Percentiles rank a stretch among this genome's conserved stretches.
Conservation (phyloP, 768 basidiomycete species). For the Leccinum incarnatum region DNA sequence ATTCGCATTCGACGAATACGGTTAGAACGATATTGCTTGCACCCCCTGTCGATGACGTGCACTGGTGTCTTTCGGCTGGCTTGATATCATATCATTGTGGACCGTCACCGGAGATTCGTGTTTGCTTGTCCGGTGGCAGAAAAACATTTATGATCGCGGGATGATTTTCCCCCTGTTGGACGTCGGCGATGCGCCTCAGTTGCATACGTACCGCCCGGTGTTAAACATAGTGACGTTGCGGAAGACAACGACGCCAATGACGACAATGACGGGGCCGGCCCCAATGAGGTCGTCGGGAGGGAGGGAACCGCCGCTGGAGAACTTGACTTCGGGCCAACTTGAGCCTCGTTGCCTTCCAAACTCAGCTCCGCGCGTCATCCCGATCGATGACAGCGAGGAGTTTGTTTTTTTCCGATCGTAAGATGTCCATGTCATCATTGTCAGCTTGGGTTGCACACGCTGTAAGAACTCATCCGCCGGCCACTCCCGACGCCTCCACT, state of each 20-base stretch:
- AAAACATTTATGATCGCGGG: neutral
- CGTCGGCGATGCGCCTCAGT: conserved; percentile 2
- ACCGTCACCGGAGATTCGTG: conserved; percentile 3
- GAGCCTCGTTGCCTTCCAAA: conserved; percentile 9
- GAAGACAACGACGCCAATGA: neutral
- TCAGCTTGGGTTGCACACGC: neutral
- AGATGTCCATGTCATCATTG: conserved; percentile 20
- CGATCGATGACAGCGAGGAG: conserved; percentile 17
- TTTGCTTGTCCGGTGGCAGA: neutral
- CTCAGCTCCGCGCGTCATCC: conserved; percentile 15
- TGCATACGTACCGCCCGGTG: neutral
- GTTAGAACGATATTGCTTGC: conserved; percentile 2
- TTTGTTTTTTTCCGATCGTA: conserved; percentile 15
- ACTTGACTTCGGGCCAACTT: neutral
- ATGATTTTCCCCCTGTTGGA: neutral
- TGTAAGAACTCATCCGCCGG: conserved; percentile 3
- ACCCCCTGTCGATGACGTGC: conserved; percentile 11
- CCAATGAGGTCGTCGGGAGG: neutral
- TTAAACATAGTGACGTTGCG: neutral
- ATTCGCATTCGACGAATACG: conserved; percentile 3
- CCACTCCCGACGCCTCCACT: neutral
- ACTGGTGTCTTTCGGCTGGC: neutral
- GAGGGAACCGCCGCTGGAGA: neutral
- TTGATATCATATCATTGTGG: neutral
- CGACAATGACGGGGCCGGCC: neutral